phyloP scores from a whole-genome alignment of 2,329 filamentous ascomycete species.

The Byssoonygena ceratinophila region DNA sequence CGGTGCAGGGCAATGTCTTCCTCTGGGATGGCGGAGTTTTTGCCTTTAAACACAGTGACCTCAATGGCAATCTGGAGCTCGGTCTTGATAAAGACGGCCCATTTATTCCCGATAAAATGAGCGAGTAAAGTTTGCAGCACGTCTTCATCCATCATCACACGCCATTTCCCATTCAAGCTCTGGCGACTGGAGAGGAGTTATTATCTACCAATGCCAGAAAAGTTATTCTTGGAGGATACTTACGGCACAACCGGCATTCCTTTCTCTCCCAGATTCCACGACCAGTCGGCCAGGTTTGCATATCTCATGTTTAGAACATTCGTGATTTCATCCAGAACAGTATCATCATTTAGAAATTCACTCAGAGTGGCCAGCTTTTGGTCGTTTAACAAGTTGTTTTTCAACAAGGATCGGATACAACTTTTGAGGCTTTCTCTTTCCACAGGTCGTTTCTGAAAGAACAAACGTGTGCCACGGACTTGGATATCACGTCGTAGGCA shows the following conservation, averaged over 20 bases:
- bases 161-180: conserved; percentile 38
- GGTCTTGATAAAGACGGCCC: conserved; percentile 24
- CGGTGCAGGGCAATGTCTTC: conserved; percentile 21
- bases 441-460: conserved; percentile 26
- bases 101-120: conserved; percentile 34
- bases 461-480: conserved; percentile 16
- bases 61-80: conserved; percentile 15
- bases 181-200: conserved; percentile 21
- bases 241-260: conserved; percentile 35
- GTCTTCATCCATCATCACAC: conserved; percentile 40
- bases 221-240: not conserved
- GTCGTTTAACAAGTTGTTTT: conserved; percentile 36
- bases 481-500: conserved; percentile 23
- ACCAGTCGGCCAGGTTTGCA: conserved; percentile 34
- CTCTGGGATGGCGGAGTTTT: conserved; percentile 11
- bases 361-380: conserved; percentile 34
- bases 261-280: conserved; percentile 34
- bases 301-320: conserved; percentile 39
- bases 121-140: conserved; percentile 39
- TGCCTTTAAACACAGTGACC: conserved; percentile 14
- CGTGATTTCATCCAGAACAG: conserved; percentile 35
- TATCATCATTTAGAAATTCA: conserved; percentile 32
- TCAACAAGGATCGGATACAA: conserved; percentile 33
- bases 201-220: not conserved
- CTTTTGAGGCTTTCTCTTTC: conserved; percentile 23